Conservation (phyloP, 2,329 filamentous ascomycete genomes). For the Fusarium sp. region DNA sequence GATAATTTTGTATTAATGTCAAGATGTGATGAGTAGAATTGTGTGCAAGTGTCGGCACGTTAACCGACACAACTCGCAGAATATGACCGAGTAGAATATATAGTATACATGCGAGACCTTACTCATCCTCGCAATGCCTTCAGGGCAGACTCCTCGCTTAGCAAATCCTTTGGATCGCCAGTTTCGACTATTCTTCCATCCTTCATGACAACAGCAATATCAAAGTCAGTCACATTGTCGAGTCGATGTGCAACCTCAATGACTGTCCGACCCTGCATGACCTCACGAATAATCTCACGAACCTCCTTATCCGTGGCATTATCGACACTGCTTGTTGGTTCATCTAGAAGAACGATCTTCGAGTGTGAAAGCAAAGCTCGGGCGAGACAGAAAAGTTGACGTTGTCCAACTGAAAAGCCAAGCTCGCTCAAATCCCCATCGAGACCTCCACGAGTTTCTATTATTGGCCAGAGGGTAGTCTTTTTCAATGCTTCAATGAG, state of each 20-base stretch:
- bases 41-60: no score
- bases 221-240: constrained; percentile 48
- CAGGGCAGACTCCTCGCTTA: constrained; percentile 26
- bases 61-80: no score
- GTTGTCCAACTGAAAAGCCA: constrained; percentile 60
- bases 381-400: constrained; percentile 65
- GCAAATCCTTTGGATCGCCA: constrained; percentile 46
- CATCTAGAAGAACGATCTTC: constrained; percentile 54
- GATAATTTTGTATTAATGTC: background rate
- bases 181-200: constrained; percentile 48
- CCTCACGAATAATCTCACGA: constrained; percentile 37
- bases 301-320: constrained; percentile 49
- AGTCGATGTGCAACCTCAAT: constrained; percentile 52
- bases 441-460: constrained; percentile 57
- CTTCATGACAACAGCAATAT: constrained; percentile 51
- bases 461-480: constrained; percentile 58
- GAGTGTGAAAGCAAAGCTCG: constrained; percentile 57
- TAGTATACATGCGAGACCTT: background rate
- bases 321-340: constrained; percentile 54
- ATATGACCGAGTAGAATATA: background rate
- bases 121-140: background rate
- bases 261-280: constrained; percentile 47
- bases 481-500: constrained; percentile 61
- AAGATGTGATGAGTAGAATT: background rate
- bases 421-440: constrained; percentile 53